Evolutionary conservation across 2,329 filamentous ascomycete genomes (phyloP), one percentile per base, ranked within the genome.

Genomic region (Capronia coronata): DNA sequence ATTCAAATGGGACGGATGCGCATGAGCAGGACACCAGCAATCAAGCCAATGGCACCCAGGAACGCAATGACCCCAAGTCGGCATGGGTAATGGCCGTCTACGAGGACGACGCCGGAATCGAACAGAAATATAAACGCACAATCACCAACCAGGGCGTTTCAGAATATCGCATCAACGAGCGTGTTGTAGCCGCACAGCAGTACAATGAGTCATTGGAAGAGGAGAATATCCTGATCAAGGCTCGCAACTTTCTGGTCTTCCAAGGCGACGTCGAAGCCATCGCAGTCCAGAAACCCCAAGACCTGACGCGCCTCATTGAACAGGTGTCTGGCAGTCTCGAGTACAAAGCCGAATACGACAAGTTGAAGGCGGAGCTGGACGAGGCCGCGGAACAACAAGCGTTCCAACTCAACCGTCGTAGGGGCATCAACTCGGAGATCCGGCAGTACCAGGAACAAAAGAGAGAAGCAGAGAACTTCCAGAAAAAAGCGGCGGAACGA

Each of bases 1-100:
- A 76, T 5, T 67, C 64, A 7, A 65, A 67, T 32, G 67, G 71
- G 3, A 75, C 45, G 67, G 82, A 83, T 58, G 81, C 79, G 8
- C 74, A 81, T 37, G 82, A 86, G 56, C n/a, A n/a, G n/a, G 83
- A 80, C 21, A 73, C 80, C 46, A 73, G 77, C 16, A 76, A 75
- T 27, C 80, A 83, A 45, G 81, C 78, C 29, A 74, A 79, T 29
- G 75, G 75, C 18, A 75, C 75, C 5, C 78, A 84, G 56, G 63
- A 77, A 62, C 71, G 68, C 59, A 80, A 82, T 57, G 91, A 98
- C 62, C 93, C 93, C 0, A 93, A 90, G 67, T 93, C 84, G 2
- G 94, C 93, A 2, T 98, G 91, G 91, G 94, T 98, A 11, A 97
- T 96, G 89, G 93, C 93, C 23, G 91, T 98, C 13, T 98, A 97